phyloP scores from a whole-genome alignment of 306 rosid species.

The Elaeagnus macrophylla region DNA sequence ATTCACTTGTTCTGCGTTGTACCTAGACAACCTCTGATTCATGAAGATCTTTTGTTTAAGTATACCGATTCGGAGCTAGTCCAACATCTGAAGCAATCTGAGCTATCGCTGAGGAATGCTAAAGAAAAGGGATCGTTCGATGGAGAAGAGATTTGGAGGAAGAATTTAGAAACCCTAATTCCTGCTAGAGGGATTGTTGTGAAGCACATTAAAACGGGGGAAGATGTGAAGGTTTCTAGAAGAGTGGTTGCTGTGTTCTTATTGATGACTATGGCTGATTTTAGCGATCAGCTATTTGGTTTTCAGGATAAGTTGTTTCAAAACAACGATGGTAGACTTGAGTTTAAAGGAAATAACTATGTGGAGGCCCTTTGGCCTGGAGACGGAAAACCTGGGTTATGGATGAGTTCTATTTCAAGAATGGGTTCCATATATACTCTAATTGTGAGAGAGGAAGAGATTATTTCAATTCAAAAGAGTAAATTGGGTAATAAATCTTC shows the following conservation, averaged over 20 bases:
- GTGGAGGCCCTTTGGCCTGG: conserved; percentile 57
- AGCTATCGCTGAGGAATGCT: conserved; percentile 25
- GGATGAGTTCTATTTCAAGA: conserved; percentile 72
- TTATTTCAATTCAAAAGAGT: conserved; percentile 34
- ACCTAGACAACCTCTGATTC: conserved; percentile 69
- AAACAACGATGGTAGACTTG: conserved; percentile 44
- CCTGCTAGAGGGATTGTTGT: conserved; percentile 49
- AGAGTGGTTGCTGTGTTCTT: conserved; percentile 57
- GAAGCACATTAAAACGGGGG: conserved; percentile 59
- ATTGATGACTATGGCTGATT: conserved; percentile 79
- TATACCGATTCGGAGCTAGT: conserved; percentile 55
- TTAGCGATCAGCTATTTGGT: conserved; percentile 64
- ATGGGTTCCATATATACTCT: conserved; percentile 59
- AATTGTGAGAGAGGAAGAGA: conserved; percentile 65
- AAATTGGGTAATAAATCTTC: conserved; percentile 3
- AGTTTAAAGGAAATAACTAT: conserved; percentile 51
- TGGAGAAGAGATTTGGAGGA: conserved; percentile 55
- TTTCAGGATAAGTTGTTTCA: conserved; percentile 63
- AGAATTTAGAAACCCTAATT: conserved; percentile 41
- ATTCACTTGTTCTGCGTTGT: conserved; percentile 70
- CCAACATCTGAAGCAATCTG: conserved; percentile 43
- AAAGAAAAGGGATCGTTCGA: conserved; percentile 28
- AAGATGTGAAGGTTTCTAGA: conserved; percentile 57
- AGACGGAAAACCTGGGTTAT: conserved; percentile 68
- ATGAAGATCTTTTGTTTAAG: conserved; percentile 62